Evolutionary conservation across 257 asterid genomes (phyloP), one percentile per base, ranked within the genome.

Genomic region (Nicotiana sylvestris): DNA sequence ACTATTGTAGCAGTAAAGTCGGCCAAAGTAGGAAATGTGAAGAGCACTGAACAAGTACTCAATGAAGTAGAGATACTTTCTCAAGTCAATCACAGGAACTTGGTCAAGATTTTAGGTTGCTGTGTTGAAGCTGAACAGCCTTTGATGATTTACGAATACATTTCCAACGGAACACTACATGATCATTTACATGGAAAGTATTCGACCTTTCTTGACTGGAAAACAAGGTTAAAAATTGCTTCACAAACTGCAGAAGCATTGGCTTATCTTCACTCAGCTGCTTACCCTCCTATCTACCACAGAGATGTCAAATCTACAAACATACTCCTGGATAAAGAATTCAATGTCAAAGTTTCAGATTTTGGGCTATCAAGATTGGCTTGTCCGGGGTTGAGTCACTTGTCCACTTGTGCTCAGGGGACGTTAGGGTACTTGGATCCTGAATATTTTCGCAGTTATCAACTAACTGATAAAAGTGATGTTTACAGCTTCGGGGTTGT

Each of bases 351-450:
- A 85, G 91, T 89, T 21, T 81, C 91, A 16, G 90, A 89, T 39
- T 89, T 89, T 17, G 90, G 91, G 53, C 58, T 85, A 12, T 89
- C 91, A 29, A 85, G 91, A 76, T 72, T 89, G 68, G 91, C 88
- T 81, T 66, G 77, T 55, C 88, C 87, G 0, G 90, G 90, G 72
- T 65, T 87, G 83, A 87, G 89, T 58, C 91, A 89, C 8, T 83
- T 87, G 27, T 83, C 91, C 5, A 89, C 90, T 70, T 87, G 91
- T 83, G 91, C 89, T 9, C 90, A 86, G 67, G 89, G 91, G 11
- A 89, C 91, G 13, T 18, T 89, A 21, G 91, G 91, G 32, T 89
- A 89, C 86, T 68, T 89, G 39, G 90, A 89, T 55, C 91, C 91
- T 1, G 89, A 89, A 80, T 89, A 87, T 27, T 87, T 83, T 51